Conservation (phyloP, 768 basidiomycete genomes). For the Crassisporium funariophilum region DNA sequence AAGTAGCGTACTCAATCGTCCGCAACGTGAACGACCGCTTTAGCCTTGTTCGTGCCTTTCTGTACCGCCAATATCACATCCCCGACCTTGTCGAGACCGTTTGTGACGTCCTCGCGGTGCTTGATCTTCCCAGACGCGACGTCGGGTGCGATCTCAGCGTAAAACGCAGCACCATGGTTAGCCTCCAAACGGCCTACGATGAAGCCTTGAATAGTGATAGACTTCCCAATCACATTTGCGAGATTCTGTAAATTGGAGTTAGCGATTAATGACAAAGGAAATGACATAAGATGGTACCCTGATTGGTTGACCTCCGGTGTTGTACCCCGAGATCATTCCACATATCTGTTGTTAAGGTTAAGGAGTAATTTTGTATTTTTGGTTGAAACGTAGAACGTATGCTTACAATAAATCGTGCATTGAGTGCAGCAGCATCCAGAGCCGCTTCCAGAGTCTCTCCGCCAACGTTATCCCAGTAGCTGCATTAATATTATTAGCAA, state of each 20-base stretch:
- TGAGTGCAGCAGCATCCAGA: constrained; percentile 41
- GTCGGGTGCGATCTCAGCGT: constrained; percentile 37
- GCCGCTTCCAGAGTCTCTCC: constrained; percentile 61
- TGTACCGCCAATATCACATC: constrained; percentile 36
- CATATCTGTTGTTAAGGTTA: constrained; percentile 33
- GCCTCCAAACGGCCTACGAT: constrained; percentile 31
- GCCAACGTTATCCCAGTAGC: constrained; percentile 63
- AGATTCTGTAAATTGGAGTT: constrained; percentile 35
- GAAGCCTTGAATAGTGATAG: constrained; percentile 42
- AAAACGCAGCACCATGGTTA: constrained; percentile 46
- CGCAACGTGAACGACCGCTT: constrained; percentile 37
- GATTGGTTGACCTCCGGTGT: constrained; percentile 30
- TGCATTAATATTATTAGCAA: constrained; percentile 11
- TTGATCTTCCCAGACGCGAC: constrained; percentile 50
- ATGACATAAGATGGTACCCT: constrained; percentile 22
- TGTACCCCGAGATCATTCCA: constrained; percentile 43
- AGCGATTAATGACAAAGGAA: background rate
- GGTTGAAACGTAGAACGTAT: background rate
- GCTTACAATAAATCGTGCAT: constrained; percentile 55
- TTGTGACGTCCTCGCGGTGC: constrained; percentile 45
- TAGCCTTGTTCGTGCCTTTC: constrained; percentile 37
- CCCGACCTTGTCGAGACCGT: constrained; percentile 44
- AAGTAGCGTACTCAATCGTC: constrained; percentile 21
- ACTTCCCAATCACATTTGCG: constrained; percentile 40
- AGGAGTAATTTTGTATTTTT: background rate